Percentiles rank a stretch among this genome's conserved stretches.
Evolutionary conservation across 129 eudicot species (phyloP).

Genomic region (Helichrysum umbraculigerum): DNA sequence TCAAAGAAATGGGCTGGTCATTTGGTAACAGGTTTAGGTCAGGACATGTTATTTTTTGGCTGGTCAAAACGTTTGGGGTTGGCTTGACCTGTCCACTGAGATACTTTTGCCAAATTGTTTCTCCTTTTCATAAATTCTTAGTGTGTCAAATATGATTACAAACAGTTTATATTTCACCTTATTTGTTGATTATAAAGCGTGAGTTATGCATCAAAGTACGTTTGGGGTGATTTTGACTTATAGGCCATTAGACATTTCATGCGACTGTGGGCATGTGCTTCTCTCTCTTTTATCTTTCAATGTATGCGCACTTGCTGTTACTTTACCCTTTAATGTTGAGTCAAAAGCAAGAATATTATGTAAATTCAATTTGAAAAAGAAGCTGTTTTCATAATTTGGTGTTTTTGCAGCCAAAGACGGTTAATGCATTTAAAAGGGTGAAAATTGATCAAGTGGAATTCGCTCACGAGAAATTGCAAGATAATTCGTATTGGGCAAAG

Average conservation of each 20-base stretch:
- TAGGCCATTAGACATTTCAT: not conserved
- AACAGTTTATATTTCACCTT: not conserved
- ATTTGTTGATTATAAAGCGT: not conserved
- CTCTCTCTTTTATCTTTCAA: not conserved
- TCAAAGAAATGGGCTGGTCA: not conserved
- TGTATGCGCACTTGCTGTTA: not conserved
- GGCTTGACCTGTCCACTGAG: not conserved
- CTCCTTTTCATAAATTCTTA: not conserved
- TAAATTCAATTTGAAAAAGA: not conserved
- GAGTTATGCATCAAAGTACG: not conserved
- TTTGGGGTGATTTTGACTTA: not conserved
- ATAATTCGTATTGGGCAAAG: conserved; percentile 88
- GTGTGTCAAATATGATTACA: not conserved
- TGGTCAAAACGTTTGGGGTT: not conserved
- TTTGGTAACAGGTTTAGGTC: not conserved
- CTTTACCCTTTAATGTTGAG: not conserved
- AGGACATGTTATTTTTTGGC: not conserved
- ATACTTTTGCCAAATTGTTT: no score
- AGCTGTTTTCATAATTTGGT: conserved; percentile 16
- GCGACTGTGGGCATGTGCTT: not conserved
- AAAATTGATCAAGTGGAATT: conserved; percentile 75
- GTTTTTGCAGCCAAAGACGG: conserved; percentile 68
- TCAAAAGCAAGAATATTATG: not conserved
- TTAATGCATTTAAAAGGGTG: conserved; percentile 82
- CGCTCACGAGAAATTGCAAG: conserved; percentile 63